A percentile compares a stretch with the other conserved stretches of the same genome.
Evolutionary conservation across 805 yeast species (phyloP).

Genomic region (Metschnikowia bowlesiae): DNA sequence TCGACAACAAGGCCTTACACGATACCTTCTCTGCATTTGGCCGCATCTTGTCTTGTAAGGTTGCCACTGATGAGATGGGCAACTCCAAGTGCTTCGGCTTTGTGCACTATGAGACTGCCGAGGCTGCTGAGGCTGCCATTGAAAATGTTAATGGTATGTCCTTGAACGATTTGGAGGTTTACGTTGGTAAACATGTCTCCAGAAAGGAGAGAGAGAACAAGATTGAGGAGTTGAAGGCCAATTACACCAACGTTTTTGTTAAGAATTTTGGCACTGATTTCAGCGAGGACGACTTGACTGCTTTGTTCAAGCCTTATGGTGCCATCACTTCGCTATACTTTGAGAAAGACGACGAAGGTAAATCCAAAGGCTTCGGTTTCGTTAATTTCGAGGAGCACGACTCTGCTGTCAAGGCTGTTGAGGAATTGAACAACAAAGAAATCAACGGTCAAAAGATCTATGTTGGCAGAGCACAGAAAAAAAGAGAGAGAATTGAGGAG

Average conservation of each 20-base stretch:
- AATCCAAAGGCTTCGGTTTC: slow-evolving; percentile 93
- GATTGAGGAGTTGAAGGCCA: slow-evolving; percentile 83
- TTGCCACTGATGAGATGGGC: slow-evolving; percentile 91
- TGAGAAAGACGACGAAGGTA: slow-evolving; percentile 79
- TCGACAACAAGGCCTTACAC: slow-evolving; percentile 97
- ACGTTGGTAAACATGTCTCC: slow-evolving; percentile 89
- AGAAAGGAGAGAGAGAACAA: slow-evolving; percentile 93
- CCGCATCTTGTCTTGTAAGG: slow-evolving; percentile 91
- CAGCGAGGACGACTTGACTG: slow-evolving; percentile 65
- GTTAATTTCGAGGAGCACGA: slow-evolving; percentile 87
- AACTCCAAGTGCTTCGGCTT: slow-evolving; percentile 94
- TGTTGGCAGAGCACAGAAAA: slow-evolving; percentile 99
- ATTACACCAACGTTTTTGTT: slow-evolving; percentile 93
- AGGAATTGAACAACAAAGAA: slow-evolving; percentile 83
- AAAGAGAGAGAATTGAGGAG: slow-evolving; percentile 94
- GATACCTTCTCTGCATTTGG: slow-evolving; percentile 98
- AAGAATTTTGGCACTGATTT: slow-evolving; percentile 79
- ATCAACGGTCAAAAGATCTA: slow-evolving; percentile 78
- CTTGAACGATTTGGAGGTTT: slow-evolving; percentile 92
- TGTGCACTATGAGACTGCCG: slow-evolving; percentile 92
- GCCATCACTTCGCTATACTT: slow-evolving; percentile 76
- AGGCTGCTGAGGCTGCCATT: slow-evolving; percentile 91
- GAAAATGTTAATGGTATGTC: slow-evolving; percentile 98
- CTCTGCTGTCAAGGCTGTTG: slow-evolving; percentile 87
- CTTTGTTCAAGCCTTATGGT: slow-evolving; percentile 72